These are phyloP conservation scores for Ophiostoma sp. DNA, from an alignment of 2,329 filamentous ascomycete species.

Conservation along the genomic window DNA sequence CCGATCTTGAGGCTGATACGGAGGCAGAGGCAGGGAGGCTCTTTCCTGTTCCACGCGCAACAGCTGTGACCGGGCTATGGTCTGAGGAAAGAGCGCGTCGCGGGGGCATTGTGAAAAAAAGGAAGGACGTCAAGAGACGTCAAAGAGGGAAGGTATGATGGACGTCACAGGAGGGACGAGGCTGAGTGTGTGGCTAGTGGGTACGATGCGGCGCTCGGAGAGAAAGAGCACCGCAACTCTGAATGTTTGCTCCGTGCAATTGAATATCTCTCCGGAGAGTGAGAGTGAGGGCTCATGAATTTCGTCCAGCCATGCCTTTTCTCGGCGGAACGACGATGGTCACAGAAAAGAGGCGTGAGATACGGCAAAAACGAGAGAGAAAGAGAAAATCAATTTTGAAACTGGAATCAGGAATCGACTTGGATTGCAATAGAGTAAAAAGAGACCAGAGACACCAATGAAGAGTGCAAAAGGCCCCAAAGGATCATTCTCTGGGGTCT, in stretches of 20 bases:
- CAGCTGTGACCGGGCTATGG: neutral
- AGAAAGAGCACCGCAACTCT: neutral
- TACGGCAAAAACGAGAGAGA: neutral
- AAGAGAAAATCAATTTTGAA: neutral
- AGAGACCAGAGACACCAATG: neutral
- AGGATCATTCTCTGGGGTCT: neutral
- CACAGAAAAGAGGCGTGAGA: neutral
- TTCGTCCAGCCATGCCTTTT: constrained; percentile 1
- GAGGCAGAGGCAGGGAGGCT: neutral
- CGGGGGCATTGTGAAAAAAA: neutral
- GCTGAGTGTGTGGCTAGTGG: neutral
- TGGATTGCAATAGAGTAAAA: neutral
- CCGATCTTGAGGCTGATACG: neutral
- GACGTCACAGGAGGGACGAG: neutral
- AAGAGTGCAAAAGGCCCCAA: neutral
- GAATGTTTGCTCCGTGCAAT: neutral
- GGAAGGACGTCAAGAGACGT: neutral
- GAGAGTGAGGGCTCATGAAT: neutral
- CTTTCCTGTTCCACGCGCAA: neutral
- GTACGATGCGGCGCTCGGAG: neutral
- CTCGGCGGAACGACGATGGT: constrained; percentile 8
- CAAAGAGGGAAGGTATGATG: neutral
- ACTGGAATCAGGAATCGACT: neutral
- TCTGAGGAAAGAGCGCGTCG: constrained; percentile 11
- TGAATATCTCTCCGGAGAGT: neutral